Base-by-base conservation (phyloP, 2,329 filamentous ascomycete genomes). In the Aspergillus sp. region DNA sequence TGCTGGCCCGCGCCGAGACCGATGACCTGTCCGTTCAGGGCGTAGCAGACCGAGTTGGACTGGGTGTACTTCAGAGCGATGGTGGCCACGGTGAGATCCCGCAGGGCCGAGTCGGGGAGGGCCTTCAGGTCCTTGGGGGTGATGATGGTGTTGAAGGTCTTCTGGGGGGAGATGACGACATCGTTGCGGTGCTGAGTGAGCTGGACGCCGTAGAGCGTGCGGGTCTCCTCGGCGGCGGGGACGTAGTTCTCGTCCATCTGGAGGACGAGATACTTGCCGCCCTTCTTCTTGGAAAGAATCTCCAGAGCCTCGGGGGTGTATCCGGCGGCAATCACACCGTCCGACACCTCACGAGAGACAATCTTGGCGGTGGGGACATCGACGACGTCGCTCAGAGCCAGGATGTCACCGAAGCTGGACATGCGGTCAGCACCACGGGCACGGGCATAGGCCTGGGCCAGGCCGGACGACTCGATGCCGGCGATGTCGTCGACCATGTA, bases 61-160 rank as follows among this genome's bases (percentile, higher is more conserved):
- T 99, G 92, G 1, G 94, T 99, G 80, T 96, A 99, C 79, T 99
- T 99, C 65, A 97, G 82, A 31, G 94, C 91, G 68, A 99, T 97
- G 51, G 94, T 99, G 50, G 94, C 94, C 44, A 99, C 88, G 23
- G 93, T 92, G 59, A 99, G 80, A 68, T 99, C 94, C 56, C 93
- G 87, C 56, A 93, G 81, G 48, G 94, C 94, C 51, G 84, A 82
- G 66, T 94, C 90, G 36, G 92, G 84, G 17, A 99, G 83, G 16
- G 83, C 73, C 36, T 78, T 75, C 47, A 85, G 81, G 64, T 90
- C 86, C 79, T 96, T 95, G 58, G 93, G 92, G 13, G 89, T 91
- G 69, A 97, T 85, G 70, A 97, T 84, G 52, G 83, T 89, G 73
- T 78, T 84, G 80, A 99, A 97, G 25, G 91, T 91, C 72, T 80